phyloP scores from a whole-genome alignment of 2,329 filamentous ascomycete genomes.

The Talaromyces albobiverticillius region DNA sequence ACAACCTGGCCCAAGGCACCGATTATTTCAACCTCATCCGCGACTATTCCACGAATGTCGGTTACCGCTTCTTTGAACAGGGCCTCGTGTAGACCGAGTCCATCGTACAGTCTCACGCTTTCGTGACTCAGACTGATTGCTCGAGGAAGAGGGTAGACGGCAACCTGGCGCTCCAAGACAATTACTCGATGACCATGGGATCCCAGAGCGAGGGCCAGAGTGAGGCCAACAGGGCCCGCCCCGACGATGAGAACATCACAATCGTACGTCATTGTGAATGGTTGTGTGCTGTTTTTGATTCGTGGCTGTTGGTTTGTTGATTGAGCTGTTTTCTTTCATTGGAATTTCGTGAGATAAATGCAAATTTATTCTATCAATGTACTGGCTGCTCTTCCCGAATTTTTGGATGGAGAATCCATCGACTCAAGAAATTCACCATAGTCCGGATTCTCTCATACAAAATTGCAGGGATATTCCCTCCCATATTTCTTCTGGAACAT shows the following conservation, averaged over 20 bases:
- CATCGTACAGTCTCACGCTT: neutral
- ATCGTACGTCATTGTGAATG: neutral
- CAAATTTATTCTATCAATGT: too few relatives aligned
- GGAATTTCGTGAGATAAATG: too few relatives aligned
- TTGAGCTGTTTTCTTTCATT: too few relatives aligned
- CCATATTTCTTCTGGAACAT: too few relatives aligned
- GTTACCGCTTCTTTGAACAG: neutral
- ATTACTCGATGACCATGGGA: neutral
- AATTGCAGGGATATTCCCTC: too few relatives aligned
- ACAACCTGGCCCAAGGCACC: neutral
- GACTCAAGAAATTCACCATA: too few relatives aligned
- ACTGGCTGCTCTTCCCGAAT: too few relatives aligned
- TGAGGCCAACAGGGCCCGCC: neutral
- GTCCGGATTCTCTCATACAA: too few relatives aligned
- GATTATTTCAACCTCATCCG: neutral
- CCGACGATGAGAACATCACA: conserved; percentile 2
- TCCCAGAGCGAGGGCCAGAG: neutral
- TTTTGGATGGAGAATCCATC: too few relatives aligned
- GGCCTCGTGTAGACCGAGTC: neutral
- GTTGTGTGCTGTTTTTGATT: too few relatives aligned
- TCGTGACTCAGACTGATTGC: neutral
- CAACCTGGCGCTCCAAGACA: neutral
- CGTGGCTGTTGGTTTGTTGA: too few relatives aligned
- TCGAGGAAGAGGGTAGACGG: conserved; percentile 7
- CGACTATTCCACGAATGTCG: neutral